These are phyloP conservation scores for Cicer yamashitae DNA, from an alignment of 306 rosid species.

Conservation along the genomic window DNA sequence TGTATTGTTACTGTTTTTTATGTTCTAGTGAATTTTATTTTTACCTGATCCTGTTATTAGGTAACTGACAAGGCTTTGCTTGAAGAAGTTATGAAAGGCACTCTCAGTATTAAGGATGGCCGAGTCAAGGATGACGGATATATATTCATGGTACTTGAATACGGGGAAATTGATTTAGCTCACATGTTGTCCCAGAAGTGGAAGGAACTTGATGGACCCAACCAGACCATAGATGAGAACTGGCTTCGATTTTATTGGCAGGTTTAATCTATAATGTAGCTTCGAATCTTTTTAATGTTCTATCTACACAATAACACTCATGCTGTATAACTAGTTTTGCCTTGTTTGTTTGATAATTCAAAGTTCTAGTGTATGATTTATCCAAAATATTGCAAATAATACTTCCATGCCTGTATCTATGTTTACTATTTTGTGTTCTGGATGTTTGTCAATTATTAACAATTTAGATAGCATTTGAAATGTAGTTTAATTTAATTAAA, in stretches of 20 bases:
- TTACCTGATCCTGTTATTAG: constrained; percentile 49
- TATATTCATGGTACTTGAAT: constrained; percentile 97
- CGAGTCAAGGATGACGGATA: constrained; percentile 91
- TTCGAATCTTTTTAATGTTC: constrained; percentile 29
- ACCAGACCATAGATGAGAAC: constrained; percentile 74
- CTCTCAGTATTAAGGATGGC: constrained; percentile 75
- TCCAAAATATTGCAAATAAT: constrained; percentile 19
- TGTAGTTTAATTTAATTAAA: neutral
- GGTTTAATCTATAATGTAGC: constrained; percentile 53
- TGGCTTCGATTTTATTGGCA: constrained; percentile 99
- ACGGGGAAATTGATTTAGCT: constrained; percentile 98
- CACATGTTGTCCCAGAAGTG: constrained; percentile 98
- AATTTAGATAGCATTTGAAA: constrained; percentile 9
- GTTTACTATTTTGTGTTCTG: constrained; percentile 21
- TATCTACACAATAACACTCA: constrained; percentile 29
- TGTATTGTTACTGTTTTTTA: neutral
- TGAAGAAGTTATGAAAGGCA: constrained; percentile 76
- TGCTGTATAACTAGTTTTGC: constrained; percentile 32
- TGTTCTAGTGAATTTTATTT: constrained; percentile 4
- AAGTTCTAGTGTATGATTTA: constrained; percentile 20
- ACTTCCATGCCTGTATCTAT: neutral
- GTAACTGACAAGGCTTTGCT: constrained; percentile 93
- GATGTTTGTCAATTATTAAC: neutral
- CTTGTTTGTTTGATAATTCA: neutral
- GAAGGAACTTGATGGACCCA: constrained; percentile 74